Evolutionary conservation across 768 basidiomycete genomes (phyloP).

Genomic region (Lactarius sanguifluus): DNA sequence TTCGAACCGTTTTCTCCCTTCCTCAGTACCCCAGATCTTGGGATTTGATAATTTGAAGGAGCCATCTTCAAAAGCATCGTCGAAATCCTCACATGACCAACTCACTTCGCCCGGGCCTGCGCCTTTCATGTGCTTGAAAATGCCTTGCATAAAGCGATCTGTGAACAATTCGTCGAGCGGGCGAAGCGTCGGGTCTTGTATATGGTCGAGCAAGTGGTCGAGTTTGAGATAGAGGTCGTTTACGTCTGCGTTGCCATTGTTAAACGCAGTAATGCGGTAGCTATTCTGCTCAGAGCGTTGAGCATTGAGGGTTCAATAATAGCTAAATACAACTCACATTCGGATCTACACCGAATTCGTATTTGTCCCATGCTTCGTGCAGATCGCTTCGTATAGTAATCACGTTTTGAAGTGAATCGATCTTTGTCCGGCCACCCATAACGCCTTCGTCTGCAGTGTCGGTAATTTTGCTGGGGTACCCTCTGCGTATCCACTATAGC

Average conservation of each 20-base stretch:
- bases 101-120: background rate
- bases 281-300: background rate
- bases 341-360: constrained; percentile 11
- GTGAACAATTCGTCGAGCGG: constrained; percentile 19
- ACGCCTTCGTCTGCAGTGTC: background rate
- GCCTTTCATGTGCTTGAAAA: constrained; percentile 9
- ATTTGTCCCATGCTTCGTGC: constrained; percentile 14
- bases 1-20: constrained; percentile 3
- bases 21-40: constrained; percentile 8
- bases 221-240: constrained; percentile 5
- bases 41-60: background rate
- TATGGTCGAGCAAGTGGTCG: constrained; percentile 16
- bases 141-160: constrained; percentile 14
- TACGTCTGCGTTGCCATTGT: constrained; percentile 4
- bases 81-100: background rate
- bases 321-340: background rate
- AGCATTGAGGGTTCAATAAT: background rate
- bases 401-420: constrained; percentile 7
- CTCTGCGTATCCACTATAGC: constrained; percentile 9
- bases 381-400: constrained; percentile 9
- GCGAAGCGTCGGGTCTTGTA: constrained; percentile 6
- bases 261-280: constrained; percentile 11
- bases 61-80: background rate
- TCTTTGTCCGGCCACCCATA: constrained; percentile 1
- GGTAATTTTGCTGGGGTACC: constrained; percentile 3